Base-by-base conservation (phyloP, 1,139 yeast genomes). In the Blastobotrys persicus region DNA sequence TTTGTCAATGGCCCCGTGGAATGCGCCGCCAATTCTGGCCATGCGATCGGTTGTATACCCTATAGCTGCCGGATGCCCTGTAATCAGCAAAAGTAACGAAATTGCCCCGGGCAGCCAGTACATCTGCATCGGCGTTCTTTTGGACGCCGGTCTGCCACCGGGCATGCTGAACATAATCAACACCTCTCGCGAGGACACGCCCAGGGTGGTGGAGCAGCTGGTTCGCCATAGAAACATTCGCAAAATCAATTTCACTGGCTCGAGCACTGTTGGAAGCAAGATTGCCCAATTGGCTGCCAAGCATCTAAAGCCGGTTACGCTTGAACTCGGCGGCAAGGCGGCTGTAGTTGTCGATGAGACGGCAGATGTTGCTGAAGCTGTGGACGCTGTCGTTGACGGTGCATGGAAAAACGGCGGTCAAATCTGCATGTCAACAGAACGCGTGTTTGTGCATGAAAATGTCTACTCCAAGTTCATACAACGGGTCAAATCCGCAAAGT, bases 281-380 rank as follows among this genome's bases (percentile, higher is more conserved):
- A 72, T 84, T 55, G 87, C 81, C 59, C 67, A 70, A 50, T 73
- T 78, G 47, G 94, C 94, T 20, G 76, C 88, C 17, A 65, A 75
- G 9, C 72, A 77, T 56, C 63, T 78, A 61, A 88, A 87, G 68
- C 88, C 88, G 7, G 83, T 85, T 32, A 81, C 94, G n/a, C 65
- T 88, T 60, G 96, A 88, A 71, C 84, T 91, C 63, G 96, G 96
- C 56, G 96, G 96, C 53, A 88, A 88, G 65, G 83, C 92, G 16
- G 89, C 95, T n/a, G 74, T 84, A 53, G 70, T 88, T 46, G 76
- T 88, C 17, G 80, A 86, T 63, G 79, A 75, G n/a, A 95, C 86
- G 65, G 89, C 92, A 31, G 85, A 86, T 61, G 61, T 87, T 39
- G 85, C 82, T 0, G 59, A 57, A 42, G 73, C 73, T 3, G 68